Conservation (phyloP, 2,329 filamentous ascomycete genomes). For the Phialophora expanda region DNA sequence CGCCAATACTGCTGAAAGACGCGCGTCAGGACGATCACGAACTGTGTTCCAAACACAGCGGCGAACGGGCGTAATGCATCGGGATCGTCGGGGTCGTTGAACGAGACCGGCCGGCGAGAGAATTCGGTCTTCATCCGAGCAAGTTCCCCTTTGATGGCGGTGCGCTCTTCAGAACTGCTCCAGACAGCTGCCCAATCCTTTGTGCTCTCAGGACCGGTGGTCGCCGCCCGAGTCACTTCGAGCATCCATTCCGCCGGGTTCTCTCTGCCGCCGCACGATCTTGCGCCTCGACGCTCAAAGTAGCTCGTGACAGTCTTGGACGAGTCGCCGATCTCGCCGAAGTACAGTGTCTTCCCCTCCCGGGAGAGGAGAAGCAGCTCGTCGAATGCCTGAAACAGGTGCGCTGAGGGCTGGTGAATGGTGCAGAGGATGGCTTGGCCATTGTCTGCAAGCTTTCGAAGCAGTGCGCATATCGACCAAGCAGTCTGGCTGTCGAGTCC, state of each 20-base stretch:
- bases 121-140: neutral
- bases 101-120: neutral
- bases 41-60: neutral
- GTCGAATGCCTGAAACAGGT: constrained; percentile 65
- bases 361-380: constrained; percentile 76
- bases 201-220: constrained; percentile 64
- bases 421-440: constrained; percentile 62
- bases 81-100: neutral
- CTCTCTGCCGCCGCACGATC: constrained; percentile 64
- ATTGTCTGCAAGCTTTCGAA: constrained; percentile 63
- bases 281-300: constrained; percentile 64
- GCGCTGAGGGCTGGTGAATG: constrained; percentile 61
- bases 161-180: constrained; percentile 63
- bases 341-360: constrained; percentile 80
- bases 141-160: constrained; percentile 47
- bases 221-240: constrained; percentile 53
- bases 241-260: constrained; percentile 71
- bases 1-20: too few relatives aligned
- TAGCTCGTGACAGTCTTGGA: constrained; percentile 67
- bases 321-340: constrained; percentile 70
- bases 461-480: constrained; percentile 66
- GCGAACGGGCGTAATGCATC: neutral
- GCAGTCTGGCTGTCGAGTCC: constrained; percentile 69
- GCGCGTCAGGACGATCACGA: too few relatives aligned
- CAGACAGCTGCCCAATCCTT: constrained; percentile 69